Conservation (phyloP, 208 protist genomes). For the Phytomonas francai region DNA sequence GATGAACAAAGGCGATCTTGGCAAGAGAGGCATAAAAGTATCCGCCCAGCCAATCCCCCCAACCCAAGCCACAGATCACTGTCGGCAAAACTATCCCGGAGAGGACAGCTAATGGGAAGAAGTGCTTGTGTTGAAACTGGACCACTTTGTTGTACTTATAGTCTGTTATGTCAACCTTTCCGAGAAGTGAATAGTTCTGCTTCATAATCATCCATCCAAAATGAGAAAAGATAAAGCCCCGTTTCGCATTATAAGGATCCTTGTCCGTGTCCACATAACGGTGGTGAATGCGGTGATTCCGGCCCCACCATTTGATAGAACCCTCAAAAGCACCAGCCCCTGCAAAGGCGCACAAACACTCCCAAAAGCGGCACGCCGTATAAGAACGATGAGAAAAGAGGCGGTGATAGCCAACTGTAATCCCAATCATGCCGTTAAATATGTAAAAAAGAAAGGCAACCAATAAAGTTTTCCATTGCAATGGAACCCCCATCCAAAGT, state of each 20-base stretch:
- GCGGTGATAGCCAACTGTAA: conserved; percentile 88
- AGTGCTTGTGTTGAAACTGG: conserved; percentile 82
- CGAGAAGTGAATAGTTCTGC: conserved; percentile 76
- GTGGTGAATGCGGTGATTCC: conserved; percentile 91
- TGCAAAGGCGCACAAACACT: conserved; percentile 71
- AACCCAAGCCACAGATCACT: conserved; percentile 73
- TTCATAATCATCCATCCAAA: conserved; percentile 92
- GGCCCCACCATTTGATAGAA: conserved; percentile 83
- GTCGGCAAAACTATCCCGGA: conserved; percentile 81
- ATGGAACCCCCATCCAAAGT: conserved; percentile 32
- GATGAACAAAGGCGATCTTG: conserved; percentile 80
- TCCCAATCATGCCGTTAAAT: conserved; percentile 82
- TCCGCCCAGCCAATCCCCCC: conserved; percentile 79
- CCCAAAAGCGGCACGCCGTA: conserved; percentile 39
- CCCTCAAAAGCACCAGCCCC: conserved; percentile 88
- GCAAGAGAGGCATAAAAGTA: conserved; percentile 78
- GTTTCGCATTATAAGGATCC: conserved; percentile 88
- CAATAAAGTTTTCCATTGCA: conserved; percentile 66
- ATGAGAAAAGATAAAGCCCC: conserved; percentile 87
- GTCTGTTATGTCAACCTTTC: conserved; percentile 81
- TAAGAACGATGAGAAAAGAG: conserved; percentile 87
- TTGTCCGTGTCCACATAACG: conserved; percentile 86
- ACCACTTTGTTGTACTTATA: conserved; percentile 78
- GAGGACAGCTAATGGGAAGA: conserved; percentile 77
- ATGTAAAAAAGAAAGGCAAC: conserved; percentile 63